Conservation (phyloP, 2,329 filamentous ascomycete genomes). For the Sphaerulina vaccinii region DNA sequence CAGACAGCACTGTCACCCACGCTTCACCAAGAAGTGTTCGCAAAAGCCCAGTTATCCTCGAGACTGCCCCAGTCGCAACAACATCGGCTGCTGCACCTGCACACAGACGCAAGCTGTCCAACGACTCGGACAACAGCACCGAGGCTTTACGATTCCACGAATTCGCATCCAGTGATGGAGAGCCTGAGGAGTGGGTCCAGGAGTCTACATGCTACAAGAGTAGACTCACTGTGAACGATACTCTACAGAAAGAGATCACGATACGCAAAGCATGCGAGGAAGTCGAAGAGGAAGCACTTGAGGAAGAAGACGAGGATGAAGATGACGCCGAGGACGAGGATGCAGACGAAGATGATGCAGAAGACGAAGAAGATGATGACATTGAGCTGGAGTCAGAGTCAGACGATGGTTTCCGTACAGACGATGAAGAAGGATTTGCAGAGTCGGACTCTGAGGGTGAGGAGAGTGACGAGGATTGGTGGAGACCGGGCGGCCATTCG, state of each 20-base stretch:
- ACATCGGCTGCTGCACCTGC: conserved; percentile 33
- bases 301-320: conserved; percentile 56
- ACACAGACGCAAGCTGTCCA: conserved; percentile 31
- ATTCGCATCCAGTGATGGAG: conserved; percentile 77
- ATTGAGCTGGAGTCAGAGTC: conserved; percentile 58
- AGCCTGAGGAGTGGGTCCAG: conserved; percentile 90
- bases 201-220: conserved; percentile 62
- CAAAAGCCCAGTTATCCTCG: conserved; percentile 36
- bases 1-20: conserved; percentile 52
- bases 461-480: conserved; percentile 66
- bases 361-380: conserved; percentile 54
- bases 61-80: conserved; percentile 15
- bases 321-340: conserved; percentile 48
- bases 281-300: conserved; percentile 81
- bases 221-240: conserved; percentile 85
- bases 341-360: conserved; percentile 51
- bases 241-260: conserved; percentile 81
- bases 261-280: conserved; percentile 85
- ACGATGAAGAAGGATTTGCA: conserved; percentile 71
- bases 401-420: conserved; percentile 75
- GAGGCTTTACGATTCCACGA: conserved; percentile 73
- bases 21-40: conserved; percentile 47
- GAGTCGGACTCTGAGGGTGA: conserved; percentile 68
- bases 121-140: conserved; percentile 47
- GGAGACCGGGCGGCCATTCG: conserved; percentile 58